Evolutionary conservation across 139 green algal genomes (phyloP).

Genomic region (Chlamydomonas incerta): DNA sequence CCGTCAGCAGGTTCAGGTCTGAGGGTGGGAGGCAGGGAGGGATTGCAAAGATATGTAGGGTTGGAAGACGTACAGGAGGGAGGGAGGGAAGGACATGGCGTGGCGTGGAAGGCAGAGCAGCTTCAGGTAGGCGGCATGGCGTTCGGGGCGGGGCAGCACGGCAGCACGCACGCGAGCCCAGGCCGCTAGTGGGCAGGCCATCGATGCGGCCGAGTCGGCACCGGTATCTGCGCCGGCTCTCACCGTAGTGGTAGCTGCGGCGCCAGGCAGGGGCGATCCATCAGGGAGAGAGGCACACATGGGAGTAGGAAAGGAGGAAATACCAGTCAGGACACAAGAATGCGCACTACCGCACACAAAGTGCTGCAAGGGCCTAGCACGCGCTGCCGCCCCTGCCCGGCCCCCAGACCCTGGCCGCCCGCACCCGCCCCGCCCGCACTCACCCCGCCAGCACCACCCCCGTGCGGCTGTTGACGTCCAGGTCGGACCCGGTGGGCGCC

Average conservation of each 20-base stretch:
- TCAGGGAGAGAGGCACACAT: neutral
- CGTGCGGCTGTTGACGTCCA: constrained; percentile 63
- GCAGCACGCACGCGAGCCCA: too few species aligned
- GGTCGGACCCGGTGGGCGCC: constrained; percentile 89
- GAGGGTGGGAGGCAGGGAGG: constrained; percentile 82
- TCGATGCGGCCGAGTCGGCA: too few species aligned
- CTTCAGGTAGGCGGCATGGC: too few species aligned
- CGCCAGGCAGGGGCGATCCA: neutral
- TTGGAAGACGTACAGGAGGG: neutral
- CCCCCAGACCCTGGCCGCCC: too few species aligned
- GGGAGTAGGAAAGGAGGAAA: too few species aligned
- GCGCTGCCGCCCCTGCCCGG: too few species aligned
- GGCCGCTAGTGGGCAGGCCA: too few species aligned
- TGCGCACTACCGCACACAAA: neutral
- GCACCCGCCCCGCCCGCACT: neutral
- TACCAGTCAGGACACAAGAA: too few species aligned
- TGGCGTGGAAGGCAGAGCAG: too few species aligned
- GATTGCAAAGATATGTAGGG: neutral
- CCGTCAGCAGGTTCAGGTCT: constrained; percentile 96
- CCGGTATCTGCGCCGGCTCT: too few species aligned
- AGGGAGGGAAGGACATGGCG: too few species aligned
- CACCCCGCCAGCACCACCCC: constrained; percentile 76
- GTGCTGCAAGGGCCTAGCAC: neutral
- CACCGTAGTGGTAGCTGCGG: constrained; percentile 85
- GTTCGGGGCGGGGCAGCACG: too few species aligned